Evolutionary conservation across 805 yeast genomes (phyloP).

Genomic region (Ogataea ganodermae): DNA sequence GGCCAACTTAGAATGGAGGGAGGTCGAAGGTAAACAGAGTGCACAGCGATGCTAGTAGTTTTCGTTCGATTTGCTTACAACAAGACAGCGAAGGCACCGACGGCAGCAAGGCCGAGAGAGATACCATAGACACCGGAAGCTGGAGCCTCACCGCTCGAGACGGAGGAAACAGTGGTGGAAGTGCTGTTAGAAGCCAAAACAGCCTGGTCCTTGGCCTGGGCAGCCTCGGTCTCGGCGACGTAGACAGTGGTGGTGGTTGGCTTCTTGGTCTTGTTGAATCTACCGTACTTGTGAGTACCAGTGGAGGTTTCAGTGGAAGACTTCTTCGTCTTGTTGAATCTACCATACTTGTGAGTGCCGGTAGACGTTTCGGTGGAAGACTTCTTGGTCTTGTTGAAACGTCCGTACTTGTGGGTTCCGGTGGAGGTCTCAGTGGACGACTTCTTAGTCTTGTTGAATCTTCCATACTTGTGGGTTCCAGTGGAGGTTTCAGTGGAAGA

Average conservation of each 20-base stretch:
- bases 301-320: constrained; percentile 33
- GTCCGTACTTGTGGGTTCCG: constrained; percentile 49
- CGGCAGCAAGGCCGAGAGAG: constrained; percentile 25
- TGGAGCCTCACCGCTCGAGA: constrained; percentile 30
- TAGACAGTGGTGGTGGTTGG: constrained; percentile 42
- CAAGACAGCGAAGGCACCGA: constrained; percentile 18
- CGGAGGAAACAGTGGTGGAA: constrained; percentile 17
- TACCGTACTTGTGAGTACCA: constrained; percentile 49
- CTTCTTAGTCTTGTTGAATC: constrained; percentile 49
- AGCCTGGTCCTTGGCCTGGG: constrained; percentile 16
- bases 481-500: constrained; percentile 41
- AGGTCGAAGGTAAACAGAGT: not conserved
- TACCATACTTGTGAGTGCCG: constrained; percentile 59
- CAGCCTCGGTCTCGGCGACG: constrained; percentile 24
- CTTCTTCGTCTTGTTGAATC: constrained; percentile 49
- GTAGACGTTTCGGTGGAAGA: constrained; percentile 37
- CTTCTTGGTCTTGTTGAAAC: constrained; percentile 49
- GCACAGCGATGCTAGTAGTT: constrained; percentile 1
- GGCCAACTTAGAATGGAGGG: not conserved
- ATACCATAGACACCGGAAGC: constrained; percentile 25
- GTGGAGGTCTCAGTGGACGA: constrained; percentile 33
- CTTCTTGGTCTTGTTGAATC: constrained; percentile 49
- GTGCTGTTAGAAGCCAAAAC: constrained; percentile 19
- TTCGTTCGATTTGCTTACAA: constrained; percentile 11
- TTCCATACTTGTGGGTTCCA: constrained; percentile 58